phyloP scores from a whole-genome alignment of 1,284 basidiomycete species.

The Ganoderma sinense region DNA sequence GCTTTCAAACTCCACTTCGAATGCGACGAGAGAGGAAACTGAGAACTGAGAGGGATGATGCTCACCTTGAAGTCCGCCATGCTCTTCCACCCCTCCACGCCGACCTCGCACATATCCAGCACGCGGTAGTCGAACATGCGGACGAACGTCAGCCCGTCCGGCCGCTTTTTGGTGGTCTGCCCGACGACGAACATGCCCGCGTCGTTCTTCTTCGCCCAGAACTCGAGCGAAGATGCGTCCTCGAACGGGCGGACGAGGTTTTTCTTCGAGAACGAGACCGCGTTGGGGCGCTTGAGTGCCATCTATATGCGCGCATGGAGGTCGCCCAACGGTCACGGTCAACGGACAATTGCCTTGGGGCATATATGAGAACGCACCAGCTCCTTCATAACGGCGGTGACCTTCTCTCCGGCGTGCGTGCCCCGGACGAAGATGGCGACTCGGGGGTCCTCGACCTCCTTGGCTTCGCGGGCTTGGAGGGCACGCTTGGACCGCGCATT shows the following conservation, averaged over 20 bases:
- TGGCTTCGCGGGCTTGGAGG: conserved; percentile 86
- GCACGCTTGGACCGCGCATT: conserved; percentile 98
- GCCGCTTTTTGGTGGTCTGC: conserved; percentile 94
- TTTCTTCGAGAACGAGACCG: conserved; percentile 95
- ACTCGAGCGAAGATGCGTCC: conserved; percentile 84
- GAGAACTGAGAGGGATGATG: conserved; percentile 19
- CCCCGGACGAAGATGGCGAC: conserved; percentile 92
- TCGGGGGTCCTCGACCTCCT: conserved; percentile 87
- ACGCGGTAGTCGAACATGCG: conserved; percentile 90
- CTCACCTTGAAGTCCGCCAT: conserved; percentile 89
- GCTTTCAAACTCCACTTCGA: background rate
- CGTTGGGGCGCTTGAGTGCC: conserved; percentile 89
- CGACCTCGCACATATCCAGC: conserved; percentile 95
- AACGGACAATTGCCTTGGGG: no score
- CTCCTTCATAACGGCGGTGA: conserved; percentile 88
- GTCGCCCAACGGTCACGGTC: background rate
- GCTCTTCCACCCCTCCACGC: conserved; percentile 80
- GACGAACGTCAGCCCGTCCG: conserved; percentile 87
- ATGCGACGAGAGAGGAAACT: background rate
- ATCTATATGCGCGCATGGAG: conserved; percentile 59
- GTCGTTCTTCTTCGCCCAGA: conserved; percentile 96
- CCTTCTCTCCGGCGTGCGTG: conserved; percentile 83
- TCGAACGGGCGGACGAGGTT: conserved; percentile 95
- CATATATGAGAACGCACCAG: conserved; percentile 62
- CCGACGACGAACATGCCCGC: conserved; percentile 92